phyloP scores from a whole-genome alignment of 2,329 filamentous ascomycete genomes.

The Chaetomiaceae sp. region DNA sequence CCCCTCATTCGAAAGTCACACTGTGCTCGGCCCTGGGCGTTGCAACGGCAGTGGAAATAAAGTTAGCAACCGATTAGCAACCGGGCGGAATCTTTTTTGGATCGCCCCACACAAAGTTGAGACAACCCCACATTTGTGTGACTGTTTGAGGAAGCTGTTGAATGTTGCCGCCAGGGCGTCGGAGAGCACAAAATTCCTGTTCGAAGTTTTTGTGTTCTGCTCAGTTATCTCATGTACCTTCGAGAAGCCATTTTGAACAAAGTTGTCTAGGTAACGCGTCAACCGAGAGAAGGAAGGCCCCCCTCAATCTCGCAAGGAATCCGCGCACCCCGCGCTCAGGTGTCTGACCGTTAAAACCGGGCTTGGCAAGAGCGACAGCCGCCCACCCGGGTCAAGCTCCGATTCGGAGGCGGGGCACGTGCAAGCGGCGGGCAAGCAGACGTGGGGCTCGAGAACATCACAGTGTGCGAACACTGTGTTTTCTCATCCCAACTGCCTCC shows the following conservation, averaged over 20 bases:
- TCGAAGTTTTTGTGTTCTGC: no score
- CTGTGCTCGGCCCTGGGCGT: background rate
- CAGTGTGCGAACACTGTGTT: slow-evolving; percentile 6
- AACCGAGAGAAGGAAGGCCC: no score
- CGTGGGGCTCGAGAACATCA: background rate
- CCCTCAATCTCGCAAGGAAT: no score
- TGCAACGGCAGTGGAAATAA: slow-evolving; percentile 9
- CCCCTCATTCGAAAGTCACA: background rate
- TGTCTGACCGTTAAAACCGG: no score
- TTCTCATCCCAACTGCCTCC: background rate
- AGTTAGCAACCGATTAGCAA: slow-evolving; percentile 4
- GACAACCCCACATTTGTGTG: background rate
- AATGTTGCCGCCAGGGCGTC: slow-evolving; percentile 2
- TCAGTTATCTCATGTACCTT: no score
- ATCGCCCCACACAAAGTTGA: slow-evolving; percentile 4
- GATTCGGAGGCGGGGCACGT: slow-evolving; percentile 15
- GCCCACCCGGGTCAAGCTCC: slow-evolving; percentile 3
- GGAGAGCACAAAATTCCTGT: background rate
- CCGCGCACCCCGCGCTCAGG: background rate
- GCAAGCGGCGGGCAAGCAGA: background rate
- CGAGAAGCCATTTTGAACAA: no score
- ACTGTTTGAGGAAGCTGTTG: background rate
- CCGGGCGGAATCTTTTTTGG: background rate
- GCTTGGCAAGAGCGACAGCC: no score
- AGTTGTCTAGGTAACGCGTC: no score